These are phyloP conservation scores for Epichloe hybrida DNA, from an alignment of 2,329 filamentous ascomycete genomes.

Conservation along the genomic window DNA sequence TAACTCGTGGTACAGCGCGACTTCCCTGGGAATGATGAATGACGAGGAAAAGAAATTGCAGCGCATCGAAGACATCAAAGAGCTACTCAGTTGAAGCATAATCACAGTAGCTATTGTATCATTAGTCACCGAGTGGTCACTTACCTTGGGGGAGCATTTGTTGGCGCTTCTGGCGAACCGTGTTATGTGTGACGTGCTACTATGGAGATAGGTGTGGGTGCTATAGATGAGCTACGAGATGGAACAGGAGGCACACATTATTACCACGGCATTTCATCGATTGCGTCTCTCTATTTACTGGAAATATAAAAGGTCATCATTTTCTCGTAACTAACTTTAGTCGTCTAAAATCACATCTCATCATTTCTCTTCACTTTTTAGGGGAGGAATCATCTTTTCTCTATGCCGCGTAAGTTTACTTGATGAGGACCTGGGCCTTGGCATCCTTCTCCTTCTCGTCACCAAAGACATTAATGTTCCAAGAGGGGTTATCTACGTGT, in stretches of 20 bases:
- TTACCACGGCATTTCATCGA: too few relatives aligned
- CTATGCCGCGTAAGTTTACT: slow-evolving; percentile 5
- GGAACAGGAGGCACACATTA: too few relatives aligned
- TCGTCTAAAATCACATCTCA: neutral
- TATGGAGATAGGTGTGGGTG: too few relatives aligned
- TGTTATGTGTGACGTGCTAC: neutral
- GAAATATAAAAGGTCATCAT: neutral
- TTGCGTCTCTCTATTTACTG: too few relatives aligned
- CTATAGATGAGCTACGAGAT: neutral
- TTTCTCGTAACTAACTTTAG: neutral
- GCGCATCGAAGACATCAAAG: slow-evolving; percentile 85
- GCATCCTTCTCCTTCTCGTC: slow-evolving; percentile 39
- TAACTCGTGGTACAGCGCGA: slow-evolving; percentile 47
- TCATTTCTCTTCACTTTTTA: neutral
- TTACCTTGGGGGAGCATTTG: neutral
- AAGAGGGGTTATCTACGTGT: slow-evolving; percentile 32
- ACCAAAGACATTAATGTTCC: slow-evolving; percentile 43
- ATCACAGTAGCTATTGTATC: neutral
- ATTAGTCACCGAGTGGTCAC: neutral
- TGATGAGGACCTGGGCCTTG: slow-evolving; percentile 31
- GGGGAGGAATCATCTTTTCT: neutral
- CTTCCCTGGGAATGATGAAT: slow-evolving; percentile 83
- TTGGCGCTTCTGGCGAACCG: neutral
- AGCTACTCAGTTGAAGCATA: slow-evolving; percentile 53
- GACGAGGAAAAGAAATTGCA: slow-evolving; percentile 87